Base-by-base conservation (phyloP, 805 yeast species). In the Aciculoconidium aculeatum region DNA sequence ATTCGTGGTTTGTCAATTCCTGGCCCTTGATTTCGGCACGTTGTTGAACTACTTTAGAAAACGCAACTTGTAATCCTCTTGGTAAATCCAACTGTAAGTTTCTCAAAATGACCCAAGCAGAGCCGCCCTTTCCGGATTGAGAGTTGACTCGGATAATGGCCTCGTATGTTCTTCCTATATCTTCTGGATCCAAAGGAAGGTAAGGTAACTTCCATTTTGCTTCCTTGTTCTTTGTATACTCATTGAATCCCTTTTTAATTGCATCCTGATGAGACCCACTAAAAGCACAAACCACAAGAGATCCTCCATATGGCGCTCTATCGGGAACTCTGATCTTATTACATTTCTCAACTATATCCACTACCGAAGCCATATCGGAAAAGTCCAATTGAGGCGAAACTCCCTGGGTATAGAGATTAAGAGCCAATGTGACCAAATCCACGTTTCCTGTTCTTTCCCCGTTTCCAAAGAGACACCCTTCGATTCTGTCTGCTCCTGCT, bases 361-460 rank as follows among this genome's bases (percentile, higher is more conserved):
- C 78, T 18, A 82, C 69, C 2, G 78, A 67, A 29, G 61, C 60
- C 39, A 82, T 67, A 45, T 83, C 80, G 15, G 80, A 69, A 49
- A 81, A 81, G 58, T 82, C 90, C 36, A 82, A 58, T 7, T 75
- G 53, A 25, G 92, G 92, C 14, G 72, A 50, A 21, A 80, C 65
- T 32, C 94, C 94, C 55, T 82, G 90, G 11, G 92, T 80, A 51
- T 80, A 82, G 47, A 82, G 62, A 48, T 82, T 82, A 37, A 82
- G 64, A 4, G 86, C 90, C 29, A 82, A 60, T 2, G 92, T 82
- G 17, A 82, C 87, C 31, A 82, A 60, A 51, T 83, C 92, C 29
- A 83, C 94, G 49, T 82, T 82, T 40, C 94, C 94, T 4, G 94
- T 82, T 55, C 94, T 75, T 63, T 82, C 94, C 42, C 94, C 92